phyloP scores from a whole-genome alignment of 2,329 filamentous ascomycete genomes.

The Gliomastix tumulicola region DNA sequence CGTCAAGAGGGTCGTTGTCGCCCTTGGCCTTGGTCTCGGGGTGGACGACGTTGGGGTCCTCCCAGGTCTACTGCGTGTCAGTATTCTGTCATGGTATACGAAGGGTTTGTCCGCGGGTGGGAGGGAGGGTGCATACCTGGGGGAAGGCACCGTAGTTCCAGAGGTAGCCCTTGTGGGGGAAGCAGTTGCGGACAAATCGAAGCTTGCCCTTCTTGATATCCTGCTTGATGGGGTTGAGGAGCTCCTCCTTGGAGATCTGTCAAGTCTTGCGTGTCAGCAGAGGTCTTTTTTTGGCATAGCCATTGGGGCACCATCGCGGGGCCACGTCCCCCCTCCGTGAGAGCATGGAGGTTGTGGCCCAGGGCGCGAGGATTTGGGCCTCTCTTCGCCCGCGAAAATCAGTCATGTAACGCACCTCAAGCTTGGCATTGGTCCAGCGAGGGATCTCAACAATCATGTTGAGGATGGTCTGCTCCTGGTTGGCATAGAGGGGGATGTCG shows the following conservation, averaged over 20 bases:
- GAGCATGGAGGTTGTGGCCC: too few relatives aligned
- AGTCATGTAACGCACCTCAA: slow-evolving; percentile 87
- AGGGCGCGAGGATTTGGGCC: too few relatives aligned
- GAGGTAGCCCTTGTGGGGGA: slow-evolving; percentile 99
- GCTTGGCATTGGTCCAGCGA: slow-evolving; percentile 99
- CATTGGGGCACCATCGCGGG: too few relatives aligned
- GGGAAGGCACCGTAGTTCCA: slow-evolving; percentile 99
- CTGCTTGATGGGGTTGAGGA: slow-evolving; percentile 98
- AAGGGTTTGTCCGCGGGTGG: too few relatives aligned
- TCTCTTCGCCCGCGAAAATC: too few relatives aligned
- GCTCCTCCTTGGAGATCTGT: slow-evolving; percentile 97
- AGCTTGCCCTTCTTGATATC: slow-evolving; percentile 99
- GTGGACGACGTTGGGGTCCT: slow-evolving; percentile 93
- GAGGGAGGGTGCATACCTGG: slow-evolving; percentile 53
- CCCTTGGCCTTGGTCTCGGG: slow-evolving; percentile 99
- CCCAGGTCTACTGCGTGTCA: slow-evolving; percentile 70
- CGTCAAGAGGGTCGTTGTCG: slow-evolving; percentile 98
- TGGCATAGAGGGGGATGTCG: slow-evolving; percentile 97
- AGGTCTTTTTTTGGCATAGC: not conserved
- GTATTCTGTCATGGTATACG: too few relatives aligned
- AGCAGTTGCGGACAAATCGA: slow-evolving; percentile 99
- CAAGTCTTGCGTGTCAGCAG: not conserved
- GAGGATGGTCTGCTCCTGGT: slow-evolving; percentile 87
- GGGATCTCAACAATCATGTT: slow-evolving; percentile 99
- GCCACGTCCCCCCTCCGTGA: not conserved